Evolutionary conservation across 116 monocot species (phyloP), one percentile per base, ranked within the genome.

Genomic region (Dioscorea cayenensis): DNA sequence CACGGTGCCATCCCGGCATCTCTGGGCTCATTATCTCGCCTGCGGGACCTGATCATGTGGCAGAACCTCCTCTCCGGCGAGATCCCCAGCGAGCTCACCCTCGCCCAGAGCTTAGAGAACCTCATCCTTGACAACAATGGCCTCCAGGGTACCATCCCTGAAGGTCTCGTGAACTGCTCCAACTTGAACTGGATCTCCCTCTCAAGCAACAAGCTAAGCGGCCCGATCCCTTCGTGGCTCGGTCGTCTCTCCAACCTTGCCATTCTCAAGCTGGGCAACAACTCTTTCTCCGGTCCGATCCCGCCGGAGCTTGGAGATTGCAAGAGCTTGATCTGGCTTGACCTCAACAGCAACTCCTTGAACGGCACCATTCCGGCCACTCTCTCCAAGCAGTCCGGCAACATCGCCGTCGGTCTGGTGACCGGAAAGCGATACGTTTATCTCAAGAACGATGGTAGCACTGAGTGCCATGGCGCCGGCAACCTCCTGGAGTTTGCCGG

Each of bases 321-420:
- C 73, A 83, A 74, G 82, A 94, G 90, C 84, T 68, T 94, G 58
- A 81, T 94, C 20, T 94, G 94, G 94, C 70, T 94, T 1, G 94
- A 90, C 64, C 84, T 90, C 28, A 90, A 88, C 73, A 94, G 82
- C 71, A 94, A 94, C 69, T 75, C 61, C n/a, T 64, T 94, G 60
- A 85, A 73, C 22, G 94, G 90, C 10, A 59, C 69, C 13, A 83
- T 94, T 38, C 94, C 94, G 1, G 64, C 71, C 12, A 60, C 76
- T 20, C 68, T 90, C 2, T 73, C 90, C 19, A 82, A 78, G 72
- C 94, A 94, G 62, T 85, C 94, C 4, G 94, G 94, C 18, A 84
- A 82, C 7, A 86, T 90, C n/a, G 82, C 94, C 0, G 87, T 80
- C 28, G 90, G 90, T 0, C 55, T 90, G 43, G 84, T 94, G 29